These are phyloP conservation scores for Phialophora macrospora DNA, from an alignment of 2,329 filamentous ascomycete genomes.

Conservation along the genomic window DNA sequence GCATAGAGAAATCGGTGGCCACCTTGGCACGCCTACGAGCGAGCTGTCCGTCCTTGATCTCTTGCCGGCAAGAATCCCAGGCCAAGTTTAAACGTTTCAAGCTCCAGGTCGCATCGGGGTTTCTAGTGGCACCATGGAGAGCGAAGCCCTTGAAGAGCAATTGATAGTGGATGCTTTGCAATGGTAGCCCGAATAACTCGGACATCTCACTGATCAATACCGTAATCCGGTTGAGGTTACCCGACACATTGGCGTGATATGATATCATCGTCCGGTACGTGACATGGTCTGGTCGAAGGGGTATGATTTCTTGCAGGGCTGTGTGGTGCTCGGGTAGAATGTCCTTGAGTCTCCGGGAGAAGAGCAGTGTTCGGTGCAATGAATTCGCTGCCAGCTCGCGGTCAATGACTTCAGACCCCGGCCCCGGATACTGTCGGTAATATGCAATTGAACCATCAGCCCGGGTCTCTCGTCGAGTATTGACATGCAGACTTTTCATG, in stretches of 20 bases:
- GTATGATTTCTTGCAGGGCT: slow-evolving; percentile 67
- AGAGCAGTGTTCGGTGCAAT: slow-evolving; percentile 56
- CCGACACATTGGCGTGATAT: slow-evolving; percentile 70
- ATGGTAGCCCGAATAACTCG: slow-evolving; percentile 65
- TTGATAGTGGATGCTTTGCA: slow-evolving; percentile 78
- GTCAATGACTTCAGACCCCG: slow-evolving; percentile 48
- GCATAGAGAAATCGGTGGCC: neutral
- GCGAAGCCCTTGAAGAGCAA: slow-evolving; percentile 83
- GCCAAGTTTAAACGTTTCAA: slow-evolving; percentile 68
- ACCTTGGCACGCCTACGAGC: slow-evolving; percentile 10
- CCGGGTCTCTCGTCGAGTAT: slow-evolving; percentile 46
- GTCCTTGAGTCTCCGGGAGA: slow-evolving; percentile 50
- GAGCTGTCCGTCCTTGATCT: slow-evolving; percentile 39
- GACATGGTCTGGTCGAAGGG: slow-evolving; percentile 72
- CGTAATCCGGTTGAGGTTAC: slow-evolving; percentile 72
- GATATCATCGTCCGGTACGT: slow-evolving; percentile 82
- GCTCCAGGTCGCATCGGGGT: slow-evolving; percentile 71
- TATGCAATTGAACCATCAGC: slow-evolving; percentile 36
- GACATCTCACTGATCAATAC: slow-evolving; percentile 80
- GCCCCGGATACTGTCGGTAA: slow-evolving; percentile 39
- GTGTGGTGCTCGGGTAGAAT: slow-evolving; percentile 62
- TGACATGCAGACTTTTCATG: slow-evolving; percentile 71
- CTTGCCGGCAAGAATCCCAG: slow-evolving; percentile 66
- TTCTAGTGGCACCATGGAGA: slow-evolving; percentile 66
- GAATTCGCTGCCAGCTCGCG: slow-evolving; percentile 48